Conservation (phyloP, 495 filamentous ascomycete genomes). For the Penicillium robsamsonii region DNA sequence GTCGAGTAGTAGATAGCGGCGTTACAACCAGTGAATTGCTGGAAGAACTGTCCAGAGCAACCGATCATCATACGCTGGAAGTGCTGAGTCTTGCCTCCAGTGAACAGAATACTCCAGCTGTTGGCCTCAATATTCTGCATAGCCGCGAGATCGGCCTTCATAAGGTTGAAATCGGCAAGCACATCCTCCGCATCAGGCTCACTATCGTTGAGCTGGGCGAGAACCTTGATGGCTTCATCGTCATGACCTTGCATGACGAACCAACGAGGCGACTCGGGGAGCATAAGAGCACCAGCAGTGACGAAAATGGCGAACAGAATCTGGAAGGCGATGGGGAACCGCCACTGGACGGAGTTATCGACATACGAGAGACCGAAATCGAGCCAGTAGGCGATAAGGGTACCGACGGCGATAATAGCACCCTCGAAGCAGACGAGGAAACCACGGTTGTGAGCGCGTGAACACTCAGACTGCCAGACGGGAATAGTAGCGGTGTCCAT, state of each 20-base stretch:
- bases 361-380: slow-evolving; percentile 72
- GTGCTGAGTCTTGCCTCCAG: slow-evolving; percentile 45
- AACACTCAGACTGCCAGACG: slow-evolving; percentile 75
- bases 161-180: slow-evolving; percentile 48
- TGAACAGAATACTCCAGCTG: slow-evolving; percentile 38
- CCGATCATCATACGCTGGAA: slow-evolving; percentile 46
- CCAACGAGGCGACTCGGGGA: slow-evolving; percentile 79
- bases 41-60: slow-evolving; percentile 61
- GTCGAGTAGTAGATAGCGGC: slow-evolving; percentile 85
- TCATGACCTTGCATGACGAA: slow-evolving; percentile 61
- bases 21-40: slow-evolving; percentile 74
- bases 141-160: slow-evolving; percentile 38
- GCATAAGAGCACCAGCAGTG: slow-evolving; percentile 52
- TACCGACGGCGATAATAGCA: slow-evolving; percentile 73
- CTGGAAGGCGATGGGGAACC: slow-evolving; percentile 78
- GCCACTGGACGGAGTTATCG: slow-evolving; percentile 48
- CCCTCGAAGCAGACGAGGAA: slow-evolving; percentile 82
- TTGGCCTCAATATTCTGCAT: slow-evolving; percentile 34
- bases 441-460: slow-evolving; percentile 68
- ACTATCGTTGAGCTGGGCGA: slow-evolving; percentile 53
- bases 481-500: slow-evolving; percentile 75
- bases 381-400: slow-evolving; percentile 77
- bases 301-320: slow-evolving; percentile 66
- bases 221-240: slow-evolving; percentile 59
- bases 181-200: slow-evolving; percentile 30